Conservation (phyloP, 108 stramenopile genomes). For the Aurantiochytrium sp. region DNA sequence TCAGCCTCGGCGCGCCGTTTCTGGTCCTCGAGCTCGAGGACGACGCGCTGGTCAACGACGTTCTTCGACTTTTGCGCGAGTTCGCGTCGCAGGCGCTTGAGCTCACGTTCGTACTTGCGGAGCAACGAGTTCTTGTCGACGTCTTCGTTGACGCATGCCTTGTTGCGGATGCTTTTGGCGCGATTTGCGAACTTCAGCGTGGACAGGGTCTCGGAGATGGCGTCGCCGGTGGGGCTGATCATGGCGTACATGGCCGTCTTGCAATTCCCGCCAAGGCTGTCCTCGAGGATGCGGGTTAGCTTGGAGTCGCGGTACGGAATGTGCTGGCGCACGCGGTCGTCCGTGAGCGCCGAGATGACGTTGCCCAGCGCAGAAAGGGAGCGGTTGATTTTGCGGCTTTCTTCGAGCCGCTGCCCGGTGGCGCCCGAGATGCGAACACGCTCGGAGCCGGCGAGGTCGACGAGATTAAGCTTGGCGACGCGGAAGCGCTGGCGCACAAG, state of each 20-base stretch:
- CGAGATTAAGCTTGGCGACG: conserved; percentile 67
- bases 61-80: conserved; percentile 52
- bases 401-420: conserved; percentile 62
- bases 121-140: conserved; percentile 65
- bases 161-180: conserved; percentile 58
- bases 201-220: conserved; percentile 49
- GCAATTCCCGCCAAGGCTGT: conserved; percentile 54
- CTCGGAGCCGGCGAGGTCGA: conserved; percentile 64
- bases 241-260: conserved; percentile 72
- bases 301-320: conserved; percentile 64
- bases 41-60: conserved; percentile 61
- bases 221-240: conserved; percentile 62
- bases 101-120: conserved; percentile 66
- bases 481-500: conserved; percentile 58
- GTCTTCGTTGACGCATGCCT: conserved; percentile 63
- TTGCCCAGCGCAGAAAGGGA: conserved; percentile 61
- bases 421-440: conserved; percentile 59
- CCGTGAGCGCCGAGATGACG: conserved; percentile 62
- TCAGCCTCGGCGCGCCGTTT: conserved; percentile 59
- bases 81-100: conserved; percentile 48
- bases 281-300: conserved; percentile 65
- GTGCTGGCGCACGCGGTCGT: conserved; percentile 51
- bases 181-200: conserved; percentile 60
- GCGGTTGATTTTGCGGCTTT: conserved; percentile 63
- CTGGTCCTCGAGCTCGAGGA: conserved; percentile 60